Evolutionary conservation across 1,139 yeast species (phyloP), one percentile per base, ranked within the genome.

Genomic region (Martiniozyma asiatica): DNA sequence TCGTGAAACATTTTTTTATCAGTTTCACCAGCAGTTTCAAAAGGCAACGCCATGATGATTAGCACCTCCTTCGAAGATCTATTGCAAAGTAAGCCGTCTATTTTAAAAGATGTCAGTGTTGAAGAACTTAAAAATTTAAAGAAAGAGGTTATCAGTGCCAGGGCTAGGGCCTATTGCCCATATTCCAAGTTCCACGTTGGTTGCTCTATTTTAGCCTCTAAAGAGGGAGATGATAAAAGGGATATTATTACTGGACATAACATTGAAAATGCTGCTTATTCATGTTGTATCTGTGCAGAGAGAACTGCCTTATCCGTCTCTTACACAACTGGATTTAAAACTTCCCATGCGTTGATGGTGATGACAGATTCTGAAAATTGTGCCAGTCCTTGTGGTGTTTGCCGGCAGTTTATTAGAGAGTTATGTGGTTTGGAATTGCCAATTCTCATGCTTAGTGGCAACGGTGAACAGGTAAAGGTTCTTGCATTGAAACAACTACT

Each of bases 361-460:
- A 61, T 81, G 4, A 68, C 84, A 20, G 89, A 80, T 45, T 52
- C 68, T 15, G 58, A 56, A 1, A 65, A 63, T 9, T 64, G 75
- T 16, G 74, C 81, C 12, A 65, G 87, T 8, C 98, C 98, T 0
- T 89, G 98, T 53, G 98, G 98, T 3, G 77, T 89, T 26, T 89
- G 98, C 47, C 64, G 98, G 35, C 98, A 89, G 51, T 69, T 80
- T 37, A 72, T 85, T 22, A 61, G 94, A 20, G 96, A 85, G 51
- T 85, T 84, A n/a, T n/a, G n/a, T 52, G 68, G 38, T 4, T 34
- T 44, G 10, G 39, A 42, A 14, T 14, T 71, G 14, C 74, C 76
- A 0, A 52, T 81, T 2, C 65, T 65, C 43, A 74, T 82, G 85
- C 74, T 71, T 44, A 65, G 68, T 31, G 52, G 49, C 2, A 63